Evolutionary conservation across 2,329 filamentous ascomycete species (phyloP).

Genomic region (Arthroderma uncinatum): DNA sequence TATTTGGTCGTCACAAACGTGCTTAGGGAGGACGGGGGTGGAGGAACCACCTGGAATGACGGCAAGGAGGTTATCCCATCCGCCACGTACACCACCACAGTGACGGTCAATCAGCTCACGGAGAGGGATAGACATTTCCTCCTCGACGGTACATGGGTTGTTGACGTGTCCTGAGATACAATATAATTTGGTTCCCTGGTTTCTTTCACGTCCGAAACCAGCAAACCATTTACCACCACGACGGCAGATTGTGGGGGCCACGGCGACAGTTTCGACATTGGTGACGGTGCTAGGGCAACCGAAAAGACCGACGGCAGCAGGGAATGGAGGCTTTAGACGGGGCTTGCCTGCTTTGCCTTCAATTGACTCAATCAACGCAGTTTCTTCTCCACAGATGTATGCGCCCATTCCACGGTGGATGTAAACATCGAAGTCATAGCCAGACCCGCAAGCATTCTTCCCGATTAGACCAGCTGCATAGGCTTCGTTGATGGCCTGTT

Average conservation of each 20-base stretch:
- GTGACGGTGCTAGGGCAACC: slow-evolving; percentile 96
- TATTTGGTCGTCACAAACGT: slow-evolving; percentile 81
- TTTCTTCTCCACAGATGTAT: slow-evolving; percentile 97
- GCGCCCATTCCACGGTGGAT: slow-evolving; percentile 94
- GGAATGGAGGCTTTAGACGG: slow-evolving; percentile 96
- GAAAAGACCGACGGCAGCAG: slow-evolving; percentile 91
- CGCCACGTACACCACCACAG: slow-evolving; percentile 90
- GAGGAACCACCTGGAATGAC: slow-evolving; percentile 95
- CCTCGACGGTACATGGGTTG: slow-evolving; percentile 94
- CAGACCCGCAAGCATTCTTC: slow-evolving; percentile 93
- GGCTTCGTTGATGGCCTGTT: slow-evolving; percentile 93
- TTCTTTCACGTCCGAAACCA: slow-evolving; percentile 85
- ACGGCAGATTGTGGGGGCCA: slow-evolving; percentile 89
- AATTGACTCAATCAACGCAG: slow-evolving; percentile 91
- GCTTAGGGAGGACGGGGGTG: slow-evolving; percentile 86
- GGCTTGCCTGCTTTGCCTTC: slow-evolving; percentile 99
- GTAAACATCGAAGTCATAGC: slow-evolving; percentile 96
- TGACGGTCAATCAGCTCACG: slow-evolving; percentile 96
- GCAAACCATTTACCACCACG: slow-evolving; percentile 90
- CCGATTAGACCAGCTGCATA: slow-evolving; percentile 91
- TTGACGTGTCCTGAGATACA: slow-evolving; percentile 98
- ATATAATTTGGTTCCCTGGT: slow-evolving; percentile 94
- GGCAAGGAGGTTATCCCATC: slow-evolving; percentile 95
- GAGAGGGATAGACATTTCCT: slow-evolving; percentile 97
- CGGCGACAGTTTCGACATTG: slow-evolving; percentile 94